Conservation (phyloP, 164 flowering plant genomes). For the Aristolochia californica region DNA sequence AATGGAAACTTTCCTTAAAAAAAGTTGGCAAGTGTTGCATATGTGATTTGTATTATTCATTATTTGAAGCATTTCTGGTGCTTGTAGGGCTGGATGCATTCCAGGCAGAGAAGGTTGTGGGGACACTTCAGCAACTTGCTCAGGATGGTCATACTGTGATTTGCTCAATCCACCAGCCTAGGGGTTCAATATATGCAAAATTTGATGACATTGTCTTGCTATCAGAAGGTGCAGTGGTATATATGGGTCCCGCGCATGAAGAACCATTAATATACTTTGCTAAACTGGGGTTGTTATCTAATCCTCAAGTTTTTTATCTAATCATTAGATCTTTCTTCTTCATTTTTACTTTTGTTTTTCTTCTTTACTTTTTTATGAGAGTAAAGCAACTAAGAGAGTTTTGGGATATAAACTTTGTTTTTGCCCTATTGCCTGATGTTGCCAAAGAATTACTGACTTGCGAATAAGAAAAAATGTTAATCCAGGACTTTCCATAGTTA, state of each 20-base stretch:
- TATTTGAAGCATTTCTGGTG: too few relatives aligned
- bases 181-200: conserved; percentile 85
- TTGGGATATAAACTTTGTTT: too few relatives aligned
- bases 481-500: too few relatives aligned
- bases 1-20: too few relatives aligned
- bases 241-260: conserved; percentile 85
- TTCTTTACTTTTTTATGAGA: background rate
- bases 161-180: conserved; percentile 98
- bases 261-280: conserved; percentile 71
- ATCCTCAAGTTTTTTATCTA: conserved; percentile 14
- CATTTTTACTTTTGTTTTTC: background rate
- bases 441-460: too few relatives aligned
- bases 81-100: conserved; percentile 92
- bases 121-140: conserved; percentile 83
- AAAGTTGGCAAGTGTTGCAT: too few relatives aligned
- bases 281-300: conserved; percentile 60
- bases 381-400: background rate
- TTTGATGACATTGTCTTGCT: conserved; percentile 92
- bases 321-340: background rate
- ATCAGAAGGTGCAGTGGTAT: conserved; percentile 69
- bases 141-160: conserved; percentile 93
- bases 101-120: conserved; percentile 98
- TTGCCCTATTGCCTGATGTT: too few relatives aligned
- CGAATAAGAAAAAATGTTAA: too few relatives aligned
- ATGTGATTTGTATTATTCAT: background rate